Evolutionary conservation across 2,329 filamentous ascomycete species (phyloP), one percentile per base, ranked within the genome.

Genomic region (Fusarium sp.): DNA sequence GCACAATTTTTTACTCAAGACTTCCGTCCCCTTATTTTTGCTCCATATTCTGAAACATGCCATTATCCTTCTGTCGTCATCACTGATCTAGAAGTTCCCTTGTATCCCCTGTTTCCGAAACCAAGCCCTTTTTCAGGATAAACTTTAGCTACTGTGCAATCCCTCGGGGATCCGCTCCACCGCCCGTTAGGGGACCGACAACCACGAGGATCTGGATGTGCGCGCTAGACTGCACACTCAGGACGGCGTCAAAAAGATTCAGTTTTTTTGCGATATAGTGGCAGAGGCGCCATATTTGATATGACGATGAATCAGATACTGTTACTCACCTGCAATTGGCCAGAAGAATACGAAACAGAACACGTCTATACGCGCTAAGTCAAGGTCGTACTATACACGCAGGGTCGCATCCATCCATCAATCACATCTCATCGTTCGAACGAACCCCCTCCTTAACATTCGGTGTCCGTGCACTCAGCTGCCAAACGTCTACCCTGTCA

Each of bases 61-160:
- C 10, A 28, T 26, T 53, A 31, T 46, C 53, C 46, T 55, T 64
- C 69, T 57, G 66, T 58, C 66, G 58, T 69, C 58, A 63, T 69
- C 49, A 52, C 48, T 49, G 66, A 69, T 69, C 61, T 46, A 58
- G 56, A 62, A 69, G 46, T 51, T 51, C 68, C 55, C 38, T 55
- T 18, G 45, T 40, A 34, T 49, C 56, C 58, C 63, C 51, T 67
- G 38, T 62, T 45, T 43, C 46, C 46, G 44, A 69, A 48, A 49
- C 40, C 51, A 13, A 38, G 34, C 40, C 31, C 31, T 43, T 45
- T 42, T 39, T 52, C 36, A 44, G 61, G 36, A 52, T 58, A 40
- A 45, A 52, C 62, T 65, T 59, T 65, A 45, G 18, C n/a, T 34
- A 39, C 40, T 17, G 51, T 26, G 46, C 24, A 33, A 24, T 26